Percentiles rank a stretch among this genome's conserved stretches.
Conservation (phyloP, 441 rosid species). For the Metrosideros polymorpha region DNA sequence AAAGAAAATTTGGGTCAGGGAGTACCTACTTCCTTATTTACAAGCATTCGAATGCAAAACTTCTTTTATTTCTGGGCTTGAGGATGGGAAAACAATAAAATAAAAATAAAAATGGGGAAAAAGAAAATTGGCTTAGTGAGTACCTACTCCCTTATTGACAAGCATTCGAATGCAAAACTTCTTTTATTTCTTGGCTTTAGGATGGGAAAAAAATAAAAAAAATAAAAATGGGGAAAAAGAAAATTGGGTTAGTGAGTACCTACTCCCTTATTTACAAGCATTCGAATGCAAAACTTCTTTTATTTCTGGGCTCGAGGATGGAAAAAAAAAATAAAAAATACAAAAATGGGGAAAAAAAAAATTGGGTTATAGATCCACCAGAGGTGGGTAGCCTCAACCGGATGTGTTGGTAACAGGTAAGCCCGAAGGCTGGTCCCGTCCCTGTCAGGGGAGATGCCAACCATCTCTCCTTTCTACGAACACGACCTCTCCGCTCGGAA, state of each 20-base stretch:
- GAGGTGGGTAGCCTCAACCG: background rate
- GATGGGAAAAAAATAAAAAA: background rate
- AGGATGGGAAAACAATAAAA: background rate
- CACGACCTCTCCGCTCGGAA: accelerated
- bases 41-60: background rate
- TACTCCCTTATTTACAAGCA: no score
- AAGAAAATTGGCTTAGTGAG: no score
- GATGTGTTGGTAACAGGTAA: conserved; percentile 5
- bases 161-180: background rate
- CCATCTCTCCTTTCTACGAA: conserved; percentile 44
- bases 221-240: background rate
- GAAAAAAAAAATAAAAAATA: no score
- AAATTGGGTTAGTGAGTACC: background rate
- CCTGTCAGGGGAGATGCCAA: conserved; percentile 64
- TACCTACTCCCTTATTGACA: background rate
- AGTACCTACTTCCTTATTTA: background rate
- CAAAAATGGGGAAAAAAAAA: background rate
- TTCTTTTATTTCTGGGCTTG: background rate
- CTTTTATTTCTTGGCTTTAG: background rate
- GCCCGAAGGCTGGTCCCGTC: conserved; percentile 31
- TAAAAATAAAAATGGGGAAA: no score
- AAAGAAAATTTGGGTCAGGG: no score
- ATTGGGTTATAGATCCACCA: background rate
- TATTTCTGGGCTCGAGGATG: background rate
- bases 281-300: background rate